phyloP scores from a whole-genome alignment of 2,329 filamentous ascomycete species.

The Ophiocordyceps sinensis region DNA sequence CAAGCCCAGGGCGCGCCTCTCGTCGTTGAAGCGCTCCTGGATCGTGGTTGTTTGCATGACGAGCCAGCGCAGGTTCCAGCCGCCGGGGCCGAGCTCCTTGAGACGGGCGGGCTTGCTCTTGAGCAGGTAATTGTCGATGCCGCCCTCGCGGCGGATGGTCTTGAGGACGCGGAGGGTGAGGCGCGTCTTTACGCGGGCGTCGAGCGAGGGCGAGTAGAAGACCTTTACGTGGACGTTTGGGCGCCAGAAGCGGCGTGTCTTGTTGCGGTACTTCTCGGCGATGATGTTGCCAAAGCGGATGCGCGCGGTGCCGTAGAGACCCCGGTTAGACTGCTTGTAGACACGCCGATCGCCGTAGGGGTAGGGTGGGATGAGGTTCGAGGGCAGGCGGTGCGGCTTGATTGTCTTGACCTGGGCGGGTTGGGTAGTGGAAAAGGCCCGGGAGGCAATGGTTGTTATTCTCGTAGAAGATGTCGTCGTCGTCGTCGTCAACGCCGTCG shows the following conservation, averaged over 20 bases:
- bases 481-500: background rate
- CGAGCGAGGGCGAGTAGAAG: constrained; percentile 49
- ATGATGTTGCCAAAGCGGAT: constrained; percentile 73
- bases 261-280: constrained; percentile 52
- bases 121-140: constrained; percentile 82
- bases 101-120: constrained; percentile 65
- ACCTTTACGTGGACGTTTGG: constrained; percentile 59
- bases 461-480: background rate
- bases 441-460: constrained; percentile 1
- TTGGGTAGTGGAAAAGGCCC: constrained; percentile 23
- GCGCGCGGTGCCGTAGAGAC: constrained; percentile 54
- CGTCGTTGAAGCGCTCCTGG: constrained; percentile 46
- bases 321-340: constrained; percentile 70
- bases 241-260: constrained; percentile 58
- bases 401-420: constrained; percentile 24
- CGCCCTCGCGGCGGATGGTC: constrained; percentile 72
- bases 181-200: constrained; percentile 49
- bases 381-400: constrained; percentile 28
- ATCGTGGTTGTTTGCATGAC: constrained; percentile 65
- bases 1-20: constrained; percentile 54
- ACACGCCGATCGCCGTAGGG: constrained; percentile 55
- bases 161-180: constrained; percentile 56
- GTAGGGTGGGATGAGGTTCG: constrained; percentile 46
- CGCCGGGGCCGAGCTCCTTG: constrained; percentile 74
- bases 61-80: constrained; percentile 82